A percentile compares a stretch with the other conserved stretches of the same genome.
phyloP scores from a whole-genome alignment of 2,329 filamentous ascomycete species.

The Aspergillus arachidicola region DNA sequence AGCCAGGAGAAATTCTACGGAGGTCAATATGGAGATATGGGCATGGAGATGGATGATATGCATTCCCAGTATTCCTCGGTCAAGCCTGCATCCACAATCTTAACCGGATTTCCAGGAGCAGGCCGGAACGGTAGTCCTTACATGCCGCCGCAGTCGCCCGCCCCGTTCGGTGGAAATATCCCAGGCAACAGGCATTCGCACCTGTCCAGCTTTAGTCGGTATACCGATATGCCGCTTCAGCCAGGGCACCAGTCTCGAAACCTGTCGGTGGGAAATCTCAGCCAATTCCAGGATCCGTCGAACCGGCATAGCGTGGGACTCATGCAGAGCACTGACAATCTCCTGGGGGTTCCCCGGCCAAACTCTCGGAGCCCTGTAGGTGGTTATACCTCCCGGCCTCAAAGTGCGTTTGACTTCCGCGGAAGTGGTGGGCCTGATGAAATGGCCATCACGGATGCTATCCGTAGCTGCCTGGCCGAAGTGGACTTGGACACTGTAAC shows the following conservation, averaged over 20 bases:
- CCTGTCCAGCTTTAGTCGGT: constrained; percentile 67
- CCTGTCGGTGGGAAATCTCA: constrained; percentile 63
- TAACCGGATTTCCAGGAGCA: constrained; percentile 77
- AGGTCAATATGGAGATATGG: constrained; percentile 71
- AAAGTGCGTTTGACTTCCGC: constrained; percentile 62
- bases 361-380: constrained; percentile 54
- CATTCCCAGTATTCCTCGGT: constrained; percentile 94
- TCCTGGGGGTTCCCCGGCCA: constrained; percentile 39
- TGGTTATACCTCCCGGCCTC: constrained; percentile 51
- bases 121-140: constrained; percentile 60
- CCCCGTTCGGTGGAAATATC: constrained; percentile 63
- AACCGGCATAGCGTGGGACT: constrained; percentile 48
- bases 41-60: constrained; percentile 94
- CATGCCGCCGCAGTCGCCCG: constrained; percentile 82
- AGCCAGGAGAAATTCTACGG: constrained; percentile 65
- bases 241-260: constrained; percentile 49
- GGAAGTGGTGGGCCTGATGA: constrained; percentile 71
- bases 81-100: constrained; percentile 79
- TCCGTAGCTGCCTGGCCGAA: constrained; percentile 78
- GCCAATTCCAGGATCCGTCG: constrained; percentile 43
- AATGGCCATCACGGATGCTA: constrained; percentile 76
- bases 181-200: constrained; percentile 63
- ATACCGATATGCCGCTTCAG: constrained; percentile 63
- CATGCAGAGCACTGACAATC: constrained; percentile 50
- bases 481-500: constrained; percentile 96